Evolutionary conservation across 495 filamentous ascomycete genomes (phyloP).

Genomic region (Evansstolkia leycettana): DNA sequence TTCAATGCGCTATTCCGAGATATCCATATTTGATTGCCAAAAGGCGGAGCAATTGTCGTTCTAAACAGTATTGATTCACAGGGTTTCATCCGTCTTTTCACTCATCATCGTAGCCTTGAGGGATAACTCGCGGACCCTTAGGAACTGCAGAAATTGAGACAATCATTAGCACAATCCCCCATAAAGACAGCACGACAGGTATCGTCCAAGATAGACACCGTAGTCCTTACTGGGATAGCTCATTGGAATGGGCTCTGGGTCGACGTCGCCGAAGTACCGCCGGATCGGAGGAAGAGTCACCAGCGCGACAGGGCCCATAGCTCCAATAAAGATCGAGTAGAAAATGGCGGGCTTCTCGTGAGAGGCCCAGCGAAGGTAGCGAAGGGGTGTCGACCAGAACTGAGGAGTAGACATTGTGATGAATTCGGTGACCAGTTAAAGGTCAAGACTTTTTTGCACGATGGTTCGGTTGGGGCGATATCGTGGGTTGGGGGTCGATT

Average conservation of each 20-base stretch:
- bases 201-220: too few species aligned
- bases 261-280: constrained; percentile 54
- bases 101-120: constrained; percentile 67
- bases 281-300: constrained; percentile 58
- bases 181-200: not conserved
- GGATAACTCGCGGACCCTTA: constrained; percentile 53
- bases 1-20: not conserved
- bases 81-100: constrained; percentile 9
- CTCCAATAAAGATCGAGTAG: constrained; percentile 65
- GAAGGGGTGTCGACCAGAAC: constrained; percentile 73
- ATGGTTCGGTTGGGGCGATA: not conserved
- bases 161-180: constrained; percentile 2
- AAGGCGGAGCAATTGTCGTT: too few species aligned
- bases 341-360: constrained; percentile 81
- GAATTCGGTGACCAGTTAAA: constrained; percentile 8
- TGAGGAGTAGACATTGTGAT: constrained; percentile 53
- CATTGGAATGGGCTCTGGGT: constrained; percentile 58
- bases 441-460: constrained; percentile 11
- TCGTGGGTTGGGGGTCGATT: not conserved
- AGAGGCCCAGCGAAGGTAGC: constrained; percentile 76
- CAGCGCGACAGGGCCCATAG: constrained; percentile 55
- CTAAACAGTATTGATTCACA: not conserved
- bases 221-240: constrained; percentile 75
- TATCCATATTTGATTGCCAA: too few species aligned
- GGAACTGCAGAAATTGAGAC: constrained; percentile 45